Evolutionary conservation across 768 basidiomycete species (phyloP), one percentile per base, ranked within the genome.

Genomic region (Pleurotus djamor): DNA sequence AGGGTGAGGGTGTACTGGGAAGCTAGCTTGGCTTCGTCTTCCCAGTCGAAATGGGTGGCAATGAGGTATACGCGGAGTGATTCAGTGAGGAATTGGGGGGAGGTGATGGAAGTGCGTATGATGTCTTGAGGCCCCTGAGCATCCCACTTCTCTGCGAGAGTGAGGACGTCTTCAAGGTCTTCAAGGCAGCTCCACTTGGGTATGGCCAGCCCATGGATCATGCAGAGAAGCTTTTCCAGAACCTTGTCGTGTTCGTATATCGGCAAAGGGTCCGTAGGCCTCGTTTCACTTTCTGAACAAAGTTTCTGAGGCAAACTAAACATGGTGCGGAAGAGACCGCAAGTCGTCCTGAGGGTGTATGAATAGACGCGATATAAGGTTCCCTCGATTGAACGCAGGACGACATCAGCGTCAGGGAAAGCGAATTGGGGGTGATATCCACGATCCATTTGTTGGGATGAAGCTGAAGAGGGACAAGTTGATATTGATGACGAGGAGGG

Each of bases 61-160:
- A 85, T 71, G 13, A 78, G 74, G 64, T 85, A 88, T 33, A 85
- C 71, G 34, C 79, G 78, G 12, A 87, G 65, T 0, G 85, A 81
- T 54, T 75, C 62, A 48, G 69, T 68, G 21, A 81, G 76, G 61
- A 87, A 79, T 1, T 72, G 69, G 10, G 78, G 80, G 1, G 81
- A 76, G 56, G 73, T 76, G 37, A 85, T 69, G 1, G 80, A 77
- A 17, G 80, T 76, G 54, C 85, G 83, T 59, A 89, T 77, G 63
- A 77, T 76, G 9, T 84, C 79, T 41, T 78, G 72, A 3, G 86
- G 83, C 0, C 86, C 86, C 0, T 81, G 83, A 67, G 86, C 84
- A 50, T 88, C 87, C 79, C 89, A 91, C 66, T 87, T 88, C 64
- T 90, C 86, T 2, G 87, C 85, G 0, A 86, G 77, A 44, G 72